Conservation (phyloP, 495 filamentous ascomycete genomes). For the Aspergillus sclerotiicarbonarius region DNA sequence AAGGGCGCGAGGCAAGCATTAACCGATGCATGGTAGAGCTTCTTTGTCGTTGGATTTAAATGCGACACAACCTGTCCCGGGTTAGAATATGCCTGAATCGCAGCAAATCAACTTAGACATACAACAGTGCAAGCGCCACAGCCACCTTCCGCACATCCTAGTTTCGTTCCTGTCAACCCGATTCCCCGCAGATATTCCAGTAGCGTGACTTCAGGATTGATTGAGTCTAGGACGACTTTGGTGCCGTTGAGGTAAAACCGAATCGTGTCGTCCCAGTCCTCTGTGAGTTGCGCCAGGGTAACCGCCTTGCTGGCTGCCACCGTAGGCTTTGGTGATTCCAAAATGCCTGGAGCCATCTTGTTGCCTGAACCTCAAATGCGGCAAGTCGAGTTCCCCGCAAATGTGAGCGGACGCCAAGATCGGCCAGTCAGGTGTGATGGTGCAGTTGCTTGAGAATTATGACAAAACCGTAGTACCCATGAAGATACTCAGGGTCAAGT, state of each 20-base stretch:
- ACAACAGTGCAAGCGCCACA: constrained; percentile 97
- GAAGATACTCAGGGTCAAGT: too few species aligned
- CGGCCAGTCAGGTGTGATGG: neutral
- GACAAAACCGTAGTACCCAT: too few species aligned
- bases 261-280: constrained; percentile 64
- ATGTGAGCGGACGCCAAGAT: neutral
- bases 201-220: constrained; percentile 89
- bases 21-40: constrained; percentile 87
- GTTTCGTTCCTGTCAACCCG: constrained; percentile 74
- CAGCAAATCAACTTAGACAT: constrained; percentile 11
- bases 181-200: constrained; percentile 90
- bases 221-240: constrained; percentile 75
- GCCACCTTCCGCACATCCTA: constrained; percentile 89
- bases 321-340: constrained; percentile 43
- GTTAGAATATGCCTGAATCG: neutral
- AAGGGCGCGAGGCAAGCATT: constrained; percentile 94
- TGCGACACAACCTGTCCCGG: constrained; percentile 71
- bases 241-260: constrained; percentile 95
- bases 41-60: constrained; percentile 82
- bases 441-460: too few species aligned
- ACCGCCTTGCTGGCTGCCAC: constrained; percentile 40
- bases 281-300: constrained; percentile 56
- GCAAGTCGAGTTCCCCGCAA: neutral
- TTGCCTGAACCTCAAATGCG: neutral
- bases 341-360: constrained; percentile 62